A percentile compares a stretch with the other conserved stretches of the same genome.
phyloP scores from a whole-genome alignment of 257 asterid genomes.

The Solanum paucissectum region DNA sequence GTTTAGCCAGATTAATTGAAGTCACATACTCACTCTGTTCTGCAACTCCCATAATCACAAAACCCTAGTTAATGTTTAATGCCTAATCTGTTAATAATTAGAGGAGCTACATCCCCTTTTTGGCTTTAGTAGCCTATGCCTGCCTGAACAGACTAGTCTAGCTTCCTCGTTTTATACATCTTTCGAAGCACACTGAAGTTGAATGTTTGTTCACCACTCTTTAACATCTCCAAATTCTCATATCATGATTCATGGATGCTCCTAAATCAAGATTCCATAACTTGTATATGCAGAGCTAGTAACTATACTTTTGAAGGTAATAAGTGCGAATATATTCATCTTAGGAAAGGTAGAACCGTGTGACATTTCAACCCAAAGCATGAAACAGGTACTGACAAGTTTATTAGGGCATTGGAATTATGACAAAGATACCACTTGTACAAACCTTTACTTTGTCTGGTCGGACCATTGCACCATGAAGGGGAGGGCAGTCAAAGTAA shows the following conservation, averaged over 20 bases:
- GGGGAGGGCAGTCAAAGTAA: conserved; percentile 80
- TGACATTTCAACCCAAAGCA: background rate
- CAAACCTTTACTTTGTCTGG: conserved; percentile 91
- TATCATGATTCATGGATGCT: background rate
- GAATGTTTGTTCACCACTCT: background rate
- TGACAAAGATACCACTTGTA: background rate
- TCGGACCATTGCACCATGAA: conserved; percentile 81
- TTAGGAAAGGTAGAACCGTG: background rate
- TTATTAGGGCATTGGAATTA: background rate
- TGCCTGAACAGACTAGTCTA: background rate
- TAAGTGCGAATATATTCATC: background rate
- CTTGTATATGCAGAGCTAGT: background rate
- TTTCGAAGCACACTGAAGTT: background rate
- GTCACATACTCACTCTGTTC: background rate
- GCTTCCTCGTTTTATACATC: background rate
- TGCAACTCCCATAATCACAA: background rate
- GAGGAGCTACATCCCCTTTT: background rate
- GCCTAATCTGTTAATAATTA: background rate
- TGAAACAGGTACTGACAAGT: background rate
- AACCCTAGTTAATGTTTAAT: background rate
- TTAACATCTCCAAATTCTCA: background rate
- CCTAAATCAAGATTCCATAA: background rate
- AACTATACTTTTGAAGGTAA: background rate
- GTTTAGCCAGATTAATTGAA: background rate
- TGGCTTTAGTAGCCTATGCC: background rate